phyloP scores from a whole-genome alignment of 1,139 yeast species.

The Starmera stellimalicola region DNA sequence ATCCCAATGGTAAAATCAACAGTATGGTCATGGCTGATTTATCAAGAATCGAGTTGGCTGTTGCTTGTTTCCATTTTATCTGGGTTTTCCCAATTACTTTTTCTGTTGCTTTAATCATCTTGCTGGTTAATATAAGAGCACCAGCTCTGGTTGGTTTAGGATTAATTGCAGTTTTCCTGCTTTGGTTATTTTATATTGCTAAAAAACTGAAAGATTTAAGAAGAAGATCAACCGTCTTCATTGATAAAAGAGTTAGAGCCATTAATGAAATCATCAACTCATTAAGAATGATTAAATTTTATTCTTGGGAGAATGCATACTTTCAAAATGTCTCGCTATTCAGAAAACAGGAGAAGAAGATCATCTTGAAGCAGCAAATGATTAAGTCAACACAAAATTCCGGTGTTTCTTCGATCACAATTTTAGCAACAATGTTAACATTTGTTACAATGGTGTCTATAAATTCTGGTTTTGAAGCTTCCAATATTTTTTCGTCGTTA shows the following conservation, averaged over 20 bases:
- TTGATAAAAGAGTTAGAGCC: slow-evolving; percentile 50
- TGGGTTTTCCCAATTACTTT: slow-evolving; percentile 47
- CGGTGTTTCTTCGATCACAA: slow-evolving; percentile 42
- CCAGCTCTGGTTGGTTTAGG: slow-evolving; percentile 56
- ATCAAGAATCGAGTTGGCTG: slow-evolving; percentile 62
- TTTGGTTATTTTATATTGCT: slow-evolving; percentile 25
- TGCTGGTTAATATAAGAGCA: slow-evolving; percentile 54
- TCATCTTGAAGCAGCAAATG: slow-evolving; percentile 35
- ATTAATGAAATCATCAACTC: slow-evolving; percentile 59
- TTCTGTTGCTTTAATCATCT: slow-evolving; percentile 43
- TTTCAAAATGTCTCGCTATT: slow-evolving; percentile 33
- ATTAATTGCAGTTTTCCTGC: slow-evolving; percentile 24
- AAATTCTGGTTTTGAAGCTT: slow-evolving; percentile 36
- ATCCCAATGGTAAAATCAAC: slow-evolving; percentile 43
- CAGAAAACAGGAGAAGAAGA: slow-evolving; percentile 40
- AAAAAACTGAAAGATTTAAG: slow-evolving; percentile 34
- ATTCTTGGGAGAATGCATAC: slow-evolving; percentile 67
- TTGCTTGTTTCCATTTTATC: slow-evolving; percentile 55
- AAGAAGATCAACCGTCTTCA: slow-evolving; percentile 33
- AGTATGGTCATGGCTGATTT: slow-evolving; percentile 67
- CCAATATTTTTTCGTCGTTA: slow-evolving; percentile 60
- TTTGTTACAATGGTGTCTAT: slow-evolving; percentile 51
- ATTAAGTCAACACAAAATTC: slow-evolving; percentile 44
- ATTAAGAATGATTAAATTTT: slow-evolving; percentile 60
- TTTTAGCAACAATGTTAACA: slow-evolving; percentile 54